Evolutionary conservation across 2,329 filamentous ascomycete genomes (phyloP), one percentile per base, ranked within the genome.

Genomic region (Nothophoma quercina): DNA sequence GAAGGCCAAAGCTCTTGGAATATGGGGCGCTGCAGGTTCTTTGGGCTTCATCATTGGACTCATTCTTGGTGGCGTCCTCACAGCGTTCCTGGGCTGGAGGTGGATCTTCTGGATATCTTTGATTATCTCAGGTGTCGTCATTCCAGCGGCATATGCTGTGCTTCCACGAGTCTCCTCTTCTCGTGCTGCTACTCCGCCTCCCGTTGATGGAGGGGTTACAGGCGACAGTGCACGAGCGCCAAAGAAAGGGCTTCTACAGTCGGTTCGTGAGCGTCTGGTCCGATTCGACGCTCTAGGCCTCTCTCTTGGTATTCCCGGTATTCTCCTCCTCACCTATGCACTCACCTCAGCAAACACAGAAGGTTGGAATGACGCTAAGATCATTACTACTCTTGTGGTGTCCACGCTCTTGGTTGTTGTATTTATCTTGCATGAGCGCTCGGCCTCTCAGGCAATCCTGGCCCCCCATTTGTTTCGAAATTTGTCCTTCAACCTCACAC

Each of bases 251-350:
- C 36, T 40, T 3, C 3, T 28, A 26, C 22, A 40, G 16, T 40
- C 36, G 9, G 23, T 40, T 6, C 36, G 36, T 40, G 36, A 40
- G 36, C 22, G 36, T 40, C 36, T 40, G 13, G 23, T 40, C 8
- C 36, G 36, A 40, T 49, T 49, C 18, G 36, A 41, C 23, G 36
- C 46, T 21, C 22, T 35, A 7, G 46, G 46, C 2, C 29, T 35
- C 29, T 28, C 21, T 41, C 38, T 49, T 1, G 36, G 36, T 12
- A 42, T 49, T 12, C 29, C 46, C 8, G 38, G 46, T 36, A 41
- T 49, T 3, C 36, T 49, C 8, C 29, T 49, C 16, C 46, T 49
- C 23, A 42, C 29, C 30, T 49, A 42, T 29, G 30, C 38, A 10
- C 38, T 49, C 30, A 42, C 45, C 9, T 41, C 45, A 3, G 45